Conservation (phyloP, 345 rosid genomes). For the Populus ilicifolia region DNA sequence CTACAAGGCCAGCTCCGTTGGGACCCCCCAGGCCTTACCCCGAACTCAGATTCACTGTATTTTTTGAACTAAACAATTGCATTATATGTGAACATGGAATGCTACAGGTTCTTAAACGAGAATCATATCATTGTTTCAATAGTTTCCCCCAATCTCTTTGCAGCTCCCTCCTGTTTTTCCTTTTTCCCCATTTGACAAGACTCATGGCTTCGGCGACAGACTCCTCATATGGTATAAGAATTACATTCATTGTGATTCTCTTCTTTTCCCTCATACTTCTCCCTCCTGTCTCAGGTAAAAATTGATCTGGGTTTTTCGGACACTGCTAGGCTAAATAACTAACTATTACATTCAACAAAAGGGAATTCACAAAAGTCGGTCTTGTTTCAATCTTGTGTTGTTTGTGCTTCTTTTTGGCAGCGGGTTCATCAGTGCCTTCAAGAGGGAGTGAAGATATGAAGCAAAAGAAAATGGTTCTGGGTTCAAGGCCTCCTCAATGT, state of each 20-base stretch:
- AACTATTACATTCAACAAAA: background rate
- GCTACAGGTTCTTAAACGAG: background rate
- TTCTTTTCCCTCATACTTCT: background rate
- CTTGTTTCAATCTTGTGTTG: background rate
- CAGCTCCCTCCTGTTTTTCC: background rate
- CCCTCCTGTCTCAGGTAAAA: conserved; percentile 12
- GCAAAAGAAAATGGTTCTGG: conserved; percentile 40
- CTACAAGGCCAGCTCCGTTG: background rate
- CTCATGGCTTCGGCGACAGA: conserved; percentile 6
- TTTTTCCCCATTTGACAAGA: background rate
- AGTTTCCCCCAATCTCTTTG: background rate
- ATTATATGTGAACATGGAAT: background rate
- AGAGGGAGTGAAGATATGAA: conserved; percentile 8
- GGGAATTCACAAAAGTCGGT: background rate
- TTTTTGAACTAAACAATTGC: background rate
- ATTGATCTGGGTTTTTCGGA: background rate
- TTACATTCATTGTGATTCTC: background rate
- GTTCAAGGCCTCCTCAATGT: conserved; percentile 76
- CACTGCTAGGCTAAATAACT: background rate
- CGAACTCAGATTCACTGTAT: too few relatives aligned
- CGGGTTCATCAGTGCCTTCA: conserved; percentile 4
- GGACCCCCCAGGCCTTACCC: conserved; percentile 13
- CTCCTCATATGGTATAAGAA: background rate
- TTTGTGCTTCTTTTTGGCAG: background rate
- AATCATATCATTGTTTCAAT: background rate